Evolutionary conservation across 768 basidiomycete genomes (phyloP), one percentile per base, ranked within the genome.

Genomic region (Pilatotrama ljubarskyi): DNA sequence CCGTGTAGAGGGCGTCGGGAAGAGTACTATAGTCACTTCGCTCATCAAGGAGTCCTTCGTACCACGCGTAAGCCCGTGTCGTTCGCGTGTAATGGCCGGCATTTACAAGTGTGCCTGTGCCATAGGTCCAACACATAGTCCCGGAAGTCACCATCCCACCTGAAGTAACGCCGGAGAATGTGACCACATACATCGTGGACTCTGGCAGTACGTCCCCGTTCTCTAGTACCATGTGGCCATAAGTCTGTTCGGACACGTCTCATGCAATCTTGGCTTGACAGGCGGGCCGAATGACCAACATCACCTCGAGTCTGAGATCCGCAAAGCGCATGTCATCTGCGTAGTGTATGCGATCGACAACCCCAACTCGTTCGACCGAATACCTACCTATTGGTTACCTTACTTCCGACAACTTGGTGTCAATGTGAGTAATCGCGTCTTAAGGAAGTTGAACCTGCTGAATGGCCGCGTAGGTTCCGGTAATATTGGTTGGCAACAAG

Each of bases 131-230:
- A 74, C 91, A 93, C 67, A 81, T 96, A 68, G 89, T 98, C 40
- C 96, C 96, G 3, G 96, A 98, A 74, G 95, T 99, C 46, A 98
- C 96, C 7, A 97, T 99, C 55, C 97, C 96, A 7, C 94, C 95
- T 68, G 93, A 95, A 75, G 93, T 97, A 47, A 96, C 95, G 20
- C 93, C 96, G 49, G 95, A 96, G 77, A 95, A 97, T 71, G 93
- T 99, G 40, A 98, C 96, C 1, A 98, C 95, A 4, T 93, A 95
- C 71, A 98, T 99, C 62, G 92, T 98, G 53, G 96, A 99, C 76
- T 95, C 96, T 49, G 95, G 95, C 73, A 88, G 96, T 95, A 68
- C 63, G 86, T 79, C 29, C n/a, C 22, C 35, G 36, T 51, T 40
- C 13, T 36, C 38, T 51, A 43, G 24, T 18, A 32, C 52, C 49